Base-by-base conservation (phyloP, 352 stramenopile species). In the Nothophytophthora sp. region DNA sequence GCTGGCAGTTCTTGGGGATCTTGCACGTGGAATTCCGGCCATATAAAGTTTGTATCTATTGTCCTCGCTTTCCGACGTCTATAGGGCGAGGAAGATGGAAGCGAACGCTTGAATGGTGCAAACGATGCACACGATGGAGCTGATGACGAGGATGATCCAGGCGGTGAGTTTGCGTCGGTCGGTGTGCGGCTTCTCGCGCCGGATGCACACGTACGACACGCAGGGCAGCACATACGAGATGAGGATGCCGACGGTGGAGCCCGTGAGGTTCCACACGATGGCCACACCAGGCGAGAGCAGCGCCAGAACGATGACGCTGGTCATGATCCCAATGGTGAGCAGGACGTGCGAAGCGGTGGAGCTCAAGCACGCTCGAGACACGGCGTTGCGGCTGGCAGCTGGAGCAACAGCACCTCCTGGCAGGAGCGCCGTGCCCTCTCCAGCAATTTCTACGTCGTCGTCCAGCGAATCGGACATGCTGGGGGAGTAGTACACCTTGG, bases 191-290 rank as follows among this genome's bases (percentile, higher is more conserved):
- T 91, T 90, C 16, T 81, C 76, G 36, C 70, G 62, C n/a, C 86
- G 82, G 44, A 96, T 95, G 49, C 80, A 64, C 1, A 92, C 70
- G 66, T 96, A 96, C 36, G 81, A 95, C 0, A 90, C 52, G 43
- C 81, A 90, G n/a, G 88, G 88, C 34, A 96, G 66, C 36, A 96
- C 83, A 54, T 96, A 96, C 35, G 81, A 93, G 54, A 96, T 88
- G 4, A 96, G 50, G 20, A 96, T 73, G 7, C 81, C 86, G 35
- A 96, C 85, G 0, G 86, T 95, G 20, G 76, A 92, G 30, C 88
- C 88, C 67, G 92, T 93, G 42, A 96, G 72, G 49, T 95, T 96
- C 88, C 86, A 96, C 28, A 96, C 86, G 5, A 95, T 76, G 13
- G 76, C 83, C 1, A 96, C 86, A 24, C 80, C 84, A 0, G 88